A percentile compares a stretch with the other conserved stretches of the same genome.
phyloP scores from a whole-genome alignment of 805 yeast species.

The Komagataella populi region DNA sequence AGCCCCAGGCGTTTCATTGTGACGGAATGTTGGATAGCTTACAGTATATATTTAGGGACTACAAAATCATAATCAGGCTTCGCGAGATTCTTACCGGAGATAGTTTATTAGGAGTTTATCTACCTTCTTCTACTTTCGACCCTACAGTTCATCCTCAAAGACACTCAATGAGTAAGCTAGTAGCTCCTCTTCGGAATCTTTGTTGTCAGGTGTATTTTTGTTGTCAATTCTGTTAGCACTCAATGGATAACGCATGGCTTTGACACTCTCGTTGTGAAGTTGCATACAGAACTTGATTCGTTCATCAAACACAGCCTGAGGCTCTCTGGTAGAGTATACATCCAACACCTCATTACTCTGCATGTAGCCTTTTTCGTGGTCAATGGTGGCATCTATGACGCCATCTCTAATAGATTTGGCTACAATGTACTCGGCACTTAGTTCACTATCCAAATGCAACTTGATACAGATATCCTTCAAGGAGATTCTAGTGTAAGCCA shows the following conservation, averaged over 20 bases:
- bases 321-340: constrained; percentile 75
- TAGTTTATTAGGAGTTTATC: not conserved
- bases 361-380: constrained; percentile 85
- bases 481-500: constrained; percentile 83
- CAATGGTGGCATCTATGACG: constrained; percentile 87
- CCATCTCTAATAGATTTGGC: constrained; percentile 96
- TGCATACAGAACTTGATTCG: constrained; percentile 87
- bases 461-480: constrained; percentile 89
- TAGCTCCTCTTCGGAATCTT: constrained; percentile 36
- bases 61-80: not conserved
- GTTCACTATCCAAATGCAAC: constrained; percentile 84
- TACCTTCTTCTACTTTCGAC: not conserved
- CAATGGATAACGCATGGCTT: constrained; percentile 88
- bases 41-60: not conserved
- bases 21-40: not conserved
- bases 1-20: constrained; percentile 14
- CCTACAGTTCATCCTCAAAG: constrained; percentile 25
- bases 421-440: constrained; percentile 92
- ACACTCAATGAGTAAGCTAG: constrained; percentile 26
- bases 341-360: constrained; percentile 80
- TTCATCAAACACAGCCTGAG: constrained; percentile 81
- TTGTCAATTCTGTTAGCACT: constrained; percentile 34
- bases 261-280: constrained; percentile 82
- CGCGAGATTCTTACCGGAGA: not conserved
- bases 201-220: constrained; percentile 37